Conservation (phyloP, 805 yeast species). For the Candida montana region DNA sequence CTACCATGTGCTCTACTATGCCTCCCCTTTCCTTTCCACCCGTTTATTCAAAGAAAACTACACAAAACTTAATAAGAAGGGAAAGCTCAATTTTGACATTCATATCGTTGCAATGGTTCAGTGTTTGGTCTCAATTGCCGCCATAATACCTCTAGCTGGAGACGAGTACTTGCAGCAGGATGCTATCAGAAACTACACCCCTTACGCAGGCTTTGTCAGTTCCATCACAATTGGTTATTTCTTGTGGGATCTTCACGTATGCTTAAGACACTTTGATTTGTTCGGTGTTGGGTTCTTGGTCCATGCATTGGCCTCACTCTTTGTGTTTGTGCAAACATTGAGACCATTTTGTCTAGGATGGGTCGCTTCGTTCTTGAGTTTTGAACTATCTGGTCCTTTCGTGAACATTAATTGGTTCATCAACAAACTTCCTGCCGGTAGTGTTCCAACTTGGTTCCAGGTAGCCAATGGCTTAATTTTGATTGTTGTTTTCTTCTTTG, state of each 20-base stretch:
- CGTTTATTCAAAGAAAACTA: slow-evolving; percentile 50
- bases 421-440: slow-evolving; percentile 64
- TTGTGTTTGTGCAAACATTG: slow-evolving; percentile 60
- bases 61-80: slow-evolving; percentile 38
- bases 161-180: slow-evolving; percentile 45
- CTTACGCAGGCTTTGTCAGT: slow-evolving; percentile 69
- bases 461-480: slow-evolving; percentile 68
- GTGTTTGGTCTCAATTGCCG: slow-evolving; percentile 55
- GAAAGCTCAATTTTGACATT: slow-evolving; percentile 74
- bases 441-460: slow-evolving; percentile 49
- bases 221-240: slow-evolving; percentile 82
- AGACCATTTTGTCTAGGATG: slow-evolving; percentile 75
- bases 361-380: slow-evolving; percentile 76
- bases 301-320: slow-evolving; percentile 79
- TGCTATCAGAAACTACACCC: slow-evolving; percentile 62
- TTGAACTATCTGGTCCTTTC: slow-evolving; percentile 90
- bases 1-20: slow-evolving; percentile 49
- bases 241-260: slow-evolving; percentile 80
- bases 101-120: slow-evolving; percentile 89
- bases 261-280: slow-evolving; percentile 52
- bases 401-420: slow-evolving; percentile 93
- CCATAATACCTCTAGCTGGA: slow-evolving; percentile 60
- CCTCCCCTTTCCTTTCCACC: slow-evolving; percentile 49
- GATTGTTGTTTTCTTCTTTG: slow-evolving; percentile 64
- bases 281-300: slow-evolving; percentile 80